These are phyloP conservation scores for Chrysoporthe cubensis DNA, from an alignment of 2,329 filamentous ascomycete genomes.

Conservation along the genomic window DNA sequence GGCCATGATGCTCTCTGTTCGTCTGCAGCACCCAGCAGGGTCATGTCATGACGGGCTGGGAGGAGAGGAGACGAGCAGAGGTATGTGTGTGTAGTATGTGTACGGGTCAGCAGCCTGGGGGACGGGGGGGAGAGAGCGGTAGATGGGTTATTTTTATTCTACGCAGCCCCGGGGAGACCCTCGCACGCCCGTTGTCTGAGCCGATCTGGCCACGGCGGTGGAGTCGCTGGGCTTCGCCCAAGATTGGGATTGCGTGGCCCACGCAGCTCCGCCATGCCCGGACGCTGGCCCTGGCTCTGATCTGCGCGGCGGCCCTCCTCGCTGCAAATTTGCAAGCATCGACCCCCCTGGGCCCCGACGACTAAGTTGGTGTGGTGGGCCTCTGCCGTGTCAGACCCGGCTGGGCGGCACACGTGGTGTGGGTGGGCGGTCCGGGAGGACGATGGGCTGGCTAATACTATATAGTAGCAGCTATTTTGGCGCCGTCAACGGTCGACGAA, in stretches of 20 bases:
- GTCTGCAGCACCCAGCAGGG: neutral
- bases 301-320: neutral
- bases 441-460: too few relatives aligned
- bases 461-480: too few relatives aligned
- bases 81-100: neutral
- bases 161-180: neutral
- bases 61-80: neutral
- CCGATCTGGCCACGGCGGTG: neutral
- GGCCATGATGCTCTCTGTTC: slow-evolving; percentile 17
- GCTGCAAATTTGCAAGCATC: too few relatives aligned
- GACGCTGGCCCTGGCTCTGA: neutral
- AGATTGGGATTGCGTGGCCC: slow-evolving; percentile 6
- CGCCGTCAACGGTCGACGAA: too few relatives aligned
- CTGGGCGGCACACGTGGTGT: too few relatives aligned
- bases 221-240: neutral
- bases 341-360: too few relatives aligned
- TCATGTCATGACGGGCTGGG: neutral
- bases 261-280: neutral
- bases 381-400: too few relatives aligned
- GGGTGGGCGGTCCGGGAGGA: too few relatives aligned
- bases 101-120: neutral
- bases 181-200: neutral
- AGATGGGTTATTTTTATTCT: neutral
- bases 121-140: neutral
- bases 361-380: too few relatives aligned